These are phyloP conservation scores for Pisolithus thermaeus DNA, from an alignment of 1,284 basidiomycete genomes.

Conservation along the genomic window DNA sequence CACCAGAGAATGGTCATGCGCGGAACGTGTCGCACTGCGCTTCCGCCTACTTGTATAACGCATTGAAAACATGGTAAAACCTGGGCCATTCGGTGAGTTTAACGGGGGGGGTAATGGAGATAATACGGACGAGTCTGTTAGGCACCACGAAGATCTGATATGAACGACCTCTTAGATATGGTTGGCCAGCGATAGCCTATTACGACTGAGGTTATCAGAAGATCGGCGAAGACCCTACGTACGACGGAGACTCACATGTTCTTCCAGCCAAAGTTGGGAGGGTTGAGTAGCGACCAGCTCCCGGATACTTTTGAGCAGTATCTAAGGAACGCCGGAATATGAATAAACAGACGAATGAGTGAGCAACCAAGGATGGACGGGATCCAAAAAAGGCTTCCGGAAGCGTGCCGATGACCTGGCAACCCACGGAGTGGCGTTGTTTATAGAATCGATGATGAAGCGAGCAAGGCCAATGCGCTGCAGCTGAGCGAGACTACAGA, in stretches of 20 bases:
- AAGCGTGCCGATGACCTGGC: neutral
- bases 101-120: neutral
- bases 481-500: neutral
- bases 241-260: constrained; percentile 17
- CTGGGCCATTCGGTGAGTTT: constrained; percentile 2
- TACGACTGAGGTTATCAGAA: neutral
- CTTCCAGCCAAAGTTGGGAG: constrained; percentile 1
- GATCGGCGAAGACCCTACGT: neutral
- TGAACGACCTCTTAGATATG: constrained; percentile 12
- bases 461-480: neutral
- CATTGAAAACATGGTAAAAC: constrained; percentile 13
- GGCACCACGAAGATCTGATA: neutral
- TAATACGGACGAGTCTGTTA: constrained; percentile 1
- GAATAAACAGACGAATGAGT: constrained; percentile 3
- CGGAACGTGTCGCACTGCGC: constrained; percentile 17
- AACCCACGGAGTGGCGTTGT: constrained; percentile 8
- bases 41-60: constrained; percentile 2
- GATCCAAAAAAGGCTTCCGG: constrained; percentile 19
- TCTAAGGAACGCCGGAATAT: neutral
- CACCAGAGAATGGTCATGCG: constrained; percentile 11
- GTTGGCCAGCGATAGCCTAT: constrained; percentile 14
- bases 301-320: neutral
- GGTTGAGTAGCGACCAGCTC: neutral
- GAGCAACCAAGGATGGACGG: constrained; percentile 11
- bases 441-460: constrained; percentile 1